These are phyloP conservation scores for Hibiscus trionum DNA, from an alignment of 345 rosid species.

Conservation along the genomic window DNA sequence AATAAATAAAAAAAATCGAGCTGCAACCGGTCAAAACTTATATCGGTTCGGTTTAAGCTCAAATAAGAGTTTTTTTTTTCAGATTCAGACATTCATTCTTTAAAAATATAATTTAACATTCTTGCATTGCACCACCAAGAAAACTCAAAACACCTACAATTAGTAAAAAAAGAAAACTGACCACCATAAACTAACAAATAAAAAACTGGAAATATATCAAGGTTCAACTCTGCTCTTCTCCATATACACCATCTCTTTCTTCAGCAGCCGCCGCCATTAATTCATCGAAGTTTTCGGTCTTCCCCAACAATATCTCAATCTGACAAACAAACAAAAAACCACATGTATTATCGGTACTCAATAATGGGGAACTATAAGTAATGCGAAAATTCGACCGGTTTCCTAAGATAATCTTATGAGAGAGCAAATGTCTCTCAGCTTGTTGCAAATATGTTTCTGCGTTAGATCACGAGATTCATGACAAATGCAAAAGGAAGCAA, in stretches of 20 bases:
- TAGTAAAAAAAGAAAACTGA: conserved; percentile 15
- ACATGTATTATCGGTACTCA: background rate
- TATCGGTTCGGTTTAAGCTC: too few relatives aligned
- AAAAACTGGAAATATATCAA: background rate
- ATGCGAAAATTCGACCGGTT: background rate
- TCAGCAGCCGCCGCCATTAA: conserved; percentile 75
- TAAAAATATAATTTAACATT: background rate
- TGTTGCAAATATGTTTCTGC: background rate
- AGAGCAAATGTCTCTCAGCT: background rate
- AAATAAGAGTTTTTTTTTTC: too few relatives aligned
- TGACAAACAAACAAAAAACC: conserved; percentile 10
- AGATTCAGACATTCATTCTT: too few relatives aligned
- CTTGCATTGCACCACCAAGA: background rate
- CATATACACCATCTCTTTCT: conserved; percentile 44
- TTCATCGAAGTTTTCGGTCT: conserved; percentile 79
- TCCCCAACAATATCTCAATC: conserved; percentile 73
- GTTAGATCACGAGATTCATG: background rate
- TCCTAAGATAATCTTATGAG: background rate
- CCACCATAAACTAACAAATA: background rate
- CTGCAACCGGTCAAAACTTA: too few relatives aligned
- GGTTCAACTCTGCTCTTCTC: conserved; percentile 42
- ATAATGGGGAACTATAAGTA: background rate
- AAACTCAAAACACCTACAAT: conserved; percentile 8
- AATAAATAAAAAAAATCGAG: too few relatives aligned
- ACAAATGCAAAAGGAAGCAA: background rate